Percentiles rank a stretch among this genome's conserved stretches.
Conservation (phyloP, 2,329 filamentous ascomycete genomes). For the Xylariaceae sp. region DNA sequence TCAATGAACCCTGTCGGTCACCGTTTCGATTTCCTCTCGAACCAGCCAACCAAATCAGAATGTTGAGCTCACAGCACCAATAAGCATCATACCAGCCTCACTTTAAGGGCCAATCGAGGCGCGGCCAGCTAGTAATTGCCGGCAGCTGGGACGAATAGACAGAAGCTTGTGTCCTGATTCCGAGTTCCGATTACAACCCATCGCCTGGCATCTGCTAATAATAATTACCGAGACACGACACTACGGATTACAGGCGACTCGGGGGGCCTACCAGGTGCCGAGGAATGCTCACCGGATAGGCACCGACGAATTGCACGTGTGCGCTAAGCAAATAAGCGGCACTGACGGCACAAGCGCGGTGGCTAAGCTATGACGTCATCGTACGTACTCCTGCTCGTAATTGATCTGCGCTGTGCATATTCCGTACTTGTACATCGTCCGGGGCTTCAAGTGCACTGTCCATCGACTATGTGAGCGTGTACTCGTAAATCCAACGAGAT, state of each 20-base stretch:
- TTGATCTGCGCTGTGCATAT: neutral
- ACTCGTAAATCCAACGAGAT: no score
- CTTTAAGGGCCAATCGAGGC: neutral
- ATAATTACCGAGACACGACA: neutral
- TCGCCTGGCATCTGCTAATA: neutral
- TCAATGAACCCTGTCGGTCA: no score
- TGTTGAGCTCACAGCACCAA: neutral
- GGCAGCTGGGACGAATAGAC: no score
- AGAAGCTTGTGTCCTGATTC: neutral
- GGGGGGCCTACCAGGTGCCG: no score
- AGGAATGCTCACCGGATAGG: no score
- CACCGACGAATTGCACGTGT: neutral
- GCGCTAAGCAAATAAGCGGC: neutral
- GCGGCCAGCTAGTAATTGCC: neutral
- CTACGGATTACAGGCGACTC: no score
- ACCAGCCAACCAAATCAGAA: neutral
- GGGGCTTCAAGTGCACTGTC: no score
- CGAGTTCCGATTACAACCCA: neutral
- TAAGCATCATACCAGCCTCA: neutral
- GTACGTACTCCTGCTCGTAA: neutral
- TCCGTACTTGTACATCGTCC: neutral
- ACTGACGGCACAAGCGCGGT: neutral
- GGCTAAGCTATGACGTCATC: slow-evolving; percentile 20
- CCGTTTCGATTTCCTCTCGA: neutral
- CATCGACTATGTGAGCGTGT: no score